Evolutionary conservation across 2,329 filamentous ascomycete genomes (phyloP).

Genomic region (Sclerotinia nivalis): DNA sequence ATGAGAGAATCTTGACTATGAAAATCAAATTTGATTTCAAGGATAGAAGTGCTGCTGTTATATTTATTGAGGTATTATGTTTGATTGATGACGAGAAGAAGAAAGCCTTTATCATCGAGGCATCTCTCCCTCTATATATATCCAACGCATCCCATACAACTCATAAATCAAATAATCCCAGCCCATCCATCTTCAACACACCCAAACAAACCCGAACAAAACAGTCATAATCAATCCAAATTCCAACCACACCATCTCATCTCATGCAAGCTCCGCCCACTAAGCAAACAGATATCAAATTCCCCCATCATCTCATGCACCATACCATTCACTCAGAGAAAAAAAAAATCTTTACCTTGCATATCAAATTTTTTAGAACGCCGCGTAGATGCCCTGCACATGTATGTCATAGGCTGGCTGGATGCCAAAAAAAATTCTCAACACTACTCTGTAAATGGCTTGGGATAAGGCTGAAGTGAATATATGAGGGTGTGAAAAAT

Average conservation of each 20-base stretch:
- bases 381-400: neutral
- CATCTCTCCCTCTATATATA: constrained; percentile 11
- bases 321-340: neutral
- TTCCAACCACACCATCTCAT: neutral
- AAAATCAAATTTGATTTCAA: neutral
- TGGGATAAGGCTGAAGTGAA: constrained; percentile 5
- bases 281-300: neutral
- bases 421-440: neutral
- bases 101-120: neutral
- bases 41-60: neutral
- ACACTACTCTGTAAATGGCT: neutral
- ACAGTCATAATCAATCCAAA: neutral
- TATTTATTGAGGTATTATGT: neutral
- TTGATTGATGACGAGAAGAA: neutral
- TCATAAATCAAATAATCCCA: neutral
- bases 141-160: neutral
- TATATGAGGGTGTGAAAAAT: neutral
- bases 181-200: neutral
- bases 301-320: neutral
- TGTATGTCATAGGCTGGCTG: neutral
- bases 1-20: neutral
- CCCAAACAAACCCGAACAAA: neutral
- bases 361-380: neutral
- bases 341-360: neutral
- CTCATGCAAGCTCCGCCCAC: neutral